Evolutionary conservation across 306 rosid genomes (phyloP), one percentile per base, ranked within the genome.

Genomic region (Vachellia pachyceras): DNA sequence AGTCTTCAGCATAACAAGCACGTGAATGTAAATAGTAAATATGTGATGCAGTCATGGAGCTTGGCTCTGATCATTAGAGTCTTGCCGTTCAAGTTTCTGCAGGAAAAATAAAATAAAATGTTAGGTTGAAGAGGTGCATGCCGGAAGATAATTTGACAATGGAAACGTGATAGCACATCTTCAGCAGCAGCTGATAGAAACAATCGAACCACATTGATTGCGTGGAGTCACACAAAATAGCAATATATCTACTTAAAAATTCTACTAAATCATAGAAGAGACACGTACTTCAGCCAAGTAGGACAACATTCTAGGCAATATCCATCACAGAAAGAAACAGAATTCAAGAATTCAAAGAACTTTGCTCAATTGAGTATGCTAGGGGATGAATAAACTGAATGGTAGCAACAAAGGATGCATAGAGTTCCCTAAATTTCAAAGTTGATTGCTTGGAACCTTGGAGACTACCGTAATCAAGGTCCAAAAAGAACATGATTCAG

Each of bases 51-150:
- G 65, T 87, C 90, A 87, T 12, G 86, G 75, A 57, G 82, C 84
- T 82, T 82, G 35, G 52, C 17, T 41, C 50, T 10, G 76, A 86
- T 89, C 90, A 0, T 60, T 84, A 78, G 89, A 79, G 7, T 66
- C 86, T 35, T 73, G 85, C 79, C 75, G 73, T 35, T 84, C 84
- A 13, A 83, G 78, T 86, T 93, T 89, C 97, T 88, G 90, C 88
- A 78, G 22, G 49, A 66, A 57, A 50, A 77, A 61, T 4, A 17
- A 18, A 17, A 5, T 17, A 49, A 49, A 45, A 57, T 7, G 39
- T 83, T 42, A 70, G 77, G 54, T 41, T 39, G n/a, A 75, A 76
- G 52, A 72, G 58, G 83, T 39, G 40, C 58, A 55, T 36, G 63
- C 69, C 15, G 58, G 22, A 84, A 69, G 65, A 35, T 22, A 61